Base-by-base conservation (phyloP, 2,329 filamentous ascomycete genomes). In the Clonostachys sp. region DNA sequence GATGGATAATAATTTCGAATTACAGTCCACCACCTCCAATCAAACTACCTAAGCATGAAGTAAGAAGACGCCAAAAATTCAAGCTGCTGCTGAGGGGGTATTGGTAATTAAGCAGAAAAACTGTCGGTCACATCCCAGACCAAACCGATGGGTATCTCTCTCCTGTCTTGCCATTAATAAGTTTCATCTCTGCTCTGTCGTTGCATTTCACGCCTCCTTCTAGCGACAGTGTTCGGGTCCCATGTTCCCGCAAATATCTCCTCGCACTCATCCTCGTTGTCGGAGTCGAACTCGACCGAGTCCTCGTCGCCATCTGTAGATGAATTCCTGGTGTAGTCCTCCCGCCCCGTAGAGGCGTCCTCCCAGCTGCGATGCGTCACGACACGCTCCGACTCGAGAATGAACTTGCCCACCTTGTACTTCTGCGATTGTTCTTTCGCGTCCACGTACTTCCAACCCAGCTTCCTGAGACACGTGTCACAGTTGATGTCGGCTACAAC, bases 341-440 rank as follows among this genome's bases (percentile, higher is more conserved):
- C 36, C 36, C 36, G 36, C 36, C 17, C 36, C 36, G 17, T n/a
- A 4, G 12, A 39, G 36, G 14, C 36, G 43, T 67, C 62, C 47
- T 65, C 81, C 81, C 81, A 86, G 46, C 63, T 67, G 34, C 72
- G 70, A 42, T 71, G 68, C 12, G 72, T 67, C 20, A 78, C 70
- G 14, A 84, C 76, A 46, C 79, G 68, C 59, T 77, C 74, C 38
- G 76, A 80, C 66, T 87, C 83, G 38, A 87, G 61, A 33, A 86
- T 86, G 59, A 80, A 86, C 61, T 86, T 86, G 54, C 82, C 82
- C 44, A 86, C 72, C 63, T 87, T 87, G 70, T 87, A 87, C 58
- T 73, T 75, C 61, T 86, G 83, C 42, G 70, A 64, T 47, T 67
- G 57, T 54, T 85, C 78, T 50, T 73, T 74, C 2, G 83, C 82